Conservation (phyloP, 257 asterid genomes). For the Solanum okadae region DNA sequence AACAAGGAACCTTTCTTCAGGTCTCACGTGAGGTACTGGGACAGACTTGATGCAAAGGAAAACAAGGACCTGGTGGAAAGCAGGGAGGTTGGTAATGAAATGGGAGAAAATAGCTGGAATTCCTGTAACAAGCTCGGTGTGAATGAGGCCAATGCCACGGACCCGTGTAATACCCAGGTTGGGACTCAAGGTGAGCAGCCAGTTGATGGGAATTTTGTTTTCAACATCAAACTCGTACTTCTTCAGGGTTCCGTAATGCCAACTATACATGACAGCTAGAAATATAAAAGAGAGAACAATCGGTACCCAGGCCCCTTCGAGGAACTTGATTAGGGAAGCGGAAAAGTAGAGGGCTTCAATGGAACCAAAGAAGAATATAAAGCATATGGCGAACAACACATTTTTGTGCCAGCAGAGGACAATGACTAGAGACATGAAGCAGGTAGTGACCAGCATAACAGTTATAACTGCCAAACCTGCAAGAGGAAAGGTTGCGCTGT, state of each 20-base stretch:
- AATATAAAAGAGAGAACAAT: constrained; percentile 61
- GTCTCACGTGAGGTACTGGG: constrained; percentile 90
- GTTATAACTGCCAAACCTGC: constrained; percentile 95
- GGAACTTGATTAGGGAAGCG: constrained; percentile 85
- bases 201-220: constrained; percentile 77
- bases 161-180: constrained; percentile 84
- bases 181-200: constrained; percentile 76
- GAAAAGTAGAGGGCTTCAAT: constrained; percentile 93
- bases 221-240: constrained; percentile 85
- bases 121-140: constrained; percentile 91
- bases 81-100: constrained; percentile 84
- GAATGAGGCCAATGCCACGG: constrained; percentile 85
- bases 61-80: constrained; percentile 85
- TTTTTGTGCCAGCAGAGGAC: constrained; percentile 74
- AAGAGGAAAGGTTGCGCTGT: constrained; percentile 4
- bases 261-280: constrained; percentile 57
- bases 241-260: constrained; percentile 84
- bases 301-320: constrained; percentile 98
- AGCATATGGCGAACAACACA: constrained; percentile 49
- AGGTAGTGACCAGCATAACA: constrained; percentile 93
- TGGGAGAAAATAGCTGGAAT: constrained; percentile 90
- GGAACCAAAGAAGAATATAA: constrained; percentile 80
- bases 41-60: constrained; percentile 74
- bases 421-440: constrained; percentile 88
- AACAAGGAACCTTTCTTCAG: constrained; percentile 77